phyloP scores from a whole-genome alignment of 108 stramenopile genomes.

The Asterionellopsis glacialis region DNA sequence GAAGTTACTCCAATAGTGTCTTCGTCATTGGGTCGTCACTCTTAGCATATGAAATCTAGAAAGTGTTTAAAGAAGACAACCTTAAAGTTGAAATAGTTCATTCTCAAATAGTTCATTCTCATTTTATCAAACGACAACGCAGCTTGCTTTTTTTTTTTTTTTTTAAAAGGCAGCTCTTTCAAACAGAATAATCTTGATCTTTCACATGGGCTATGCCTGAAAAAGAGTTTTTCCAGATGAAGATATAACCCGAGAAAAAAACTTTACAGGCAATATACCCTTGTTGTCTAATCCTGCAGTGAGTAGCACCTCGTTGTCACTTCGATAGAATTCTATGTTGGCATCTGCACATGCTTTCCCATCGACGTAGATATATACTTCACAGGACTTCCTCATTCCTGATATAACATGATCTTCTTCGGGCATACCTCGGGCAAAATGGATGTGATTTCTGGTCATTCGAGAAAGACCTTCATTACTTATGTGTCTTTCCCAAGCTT shows the following conservation, averaged over 20 bases:
- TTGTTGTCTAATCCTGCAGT: conserved; percentile 52
- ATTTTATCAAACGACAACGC: no score
- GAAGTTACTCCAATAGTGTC: conserved; percentile 2
- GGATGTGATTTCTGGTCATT: conserved; percentile 80
- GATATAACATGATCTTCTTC: conserved; percentile 59
- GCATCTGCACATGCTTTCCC: conserved; percentile 52
- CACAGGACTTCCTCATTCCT: conserved; percentile 64
- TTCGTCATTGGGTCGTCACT: not conserved
- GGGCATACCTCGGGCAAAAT: conserved; percentile 74
- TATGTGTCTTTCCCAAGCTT: conserved; percentile 60
- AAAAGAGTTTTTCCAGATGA: conserved; percentile 18
- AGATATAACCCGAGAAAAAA: conserved; percentile 53
- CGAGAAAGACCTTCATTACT: conserved; percentile 48
- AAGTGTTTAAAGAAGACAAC: not conserved
- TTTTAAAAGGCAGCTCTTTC: no score
- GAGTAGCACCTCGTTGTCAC: conserved; percentile 73
- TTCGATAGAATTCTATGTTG: conserved; percentile 56
- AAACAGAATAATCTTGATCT: no score
- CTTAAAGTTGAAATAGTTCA: not conserved
- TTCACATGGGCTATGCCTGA: conserved; percentile 1
- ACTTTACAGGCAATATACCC: conserved; percentile 63
- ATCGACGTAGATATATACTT: conserved; percentile 69
- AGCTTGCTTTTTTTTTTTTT: no score
- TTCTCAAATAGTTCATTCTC: no score
- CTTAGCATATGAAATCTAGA: not conserved